These are phyloP conservation scores for Monosporozyma yasuniensis DNA, from an alignment of 805 yeast species.

Conservation along the genomic window DNA sequence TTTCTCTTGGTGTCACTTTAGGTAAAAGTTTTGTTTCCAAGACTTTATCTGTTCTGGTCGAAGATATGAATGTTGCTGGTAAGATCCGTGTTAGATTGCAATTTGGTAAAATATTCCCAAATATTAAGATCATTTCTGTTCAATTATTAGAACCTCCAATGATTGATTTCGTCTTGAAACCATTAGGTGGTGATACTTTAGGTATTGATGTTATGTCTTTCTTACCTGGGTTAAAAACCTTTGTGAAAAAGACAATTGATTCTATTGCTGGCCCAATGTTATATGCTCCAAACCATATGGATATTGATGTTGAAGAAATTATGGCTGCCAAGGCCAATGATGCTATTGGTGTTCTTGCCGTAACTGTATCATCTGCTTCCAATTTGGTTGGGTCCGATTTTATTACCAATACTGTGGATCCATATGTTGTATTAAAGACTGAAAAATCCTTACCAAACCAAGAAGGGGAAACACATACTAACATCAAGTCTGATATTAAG, in stretches of 20 bases:
- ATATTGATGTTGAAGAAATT: slow-evolving; percentile 63
- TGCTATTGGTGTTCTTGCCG: slow-evolving; percentile 60
- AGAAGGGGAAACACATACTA: slow-evolving; percentile 37
- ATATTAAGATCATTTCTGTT: slow-evolving; percentile 60
- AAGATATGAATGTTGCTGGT: slow-evolving; percentile 71
- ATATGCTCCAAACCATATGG: slow-evolving; percentile 75
- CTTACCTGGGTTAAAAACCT: slow-evolving; percentile 67
- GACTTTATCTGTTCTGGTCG: slow-evolving; percentile 67
- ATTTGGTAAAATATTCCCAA: slow-evolving; percentile 64
- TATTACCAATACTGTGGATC: slow-evolving; percentile 42
- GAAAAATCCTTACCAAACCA: slow-evolving; percentile 39
- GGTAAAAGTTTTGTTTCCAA: slow-evolving; percentile 78
- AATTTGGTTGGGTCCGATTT: slow-evolving; percentile 36
- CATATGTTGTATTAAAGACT: slow-evolving; percentile 43
- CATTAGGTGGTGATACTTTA: slow-evolving; percentile 83
- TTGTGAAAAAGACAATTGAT: slow-evolving; percentile 63
- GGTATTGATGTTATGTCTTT: slow-evolving; percentile 80
- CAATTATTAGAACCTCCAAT: slow-evolving; percentile 71
- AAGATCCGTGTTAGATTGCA: slow-evolving; percentile 55
- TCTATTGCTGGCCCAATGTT: slow-evolving; percentile 66
- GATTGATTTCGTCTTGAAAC: slow-evolving; percentile 72
- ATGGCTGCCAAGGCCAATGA: slow-evolving; percentile 57
- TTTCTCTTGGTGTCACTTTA: slow-evolving; percentile 68
- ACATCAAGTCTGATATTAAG: slow-evolving; percentile 45
- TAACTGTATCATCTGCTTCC: slow-evolving; percentile 48